A percentile compares a stretch with the other conserved stretches of the same genome.
phyloP scores from a whole-genome alignment of 257 asterid genomes.

The Nicotiana obtusifolia region DNA sequence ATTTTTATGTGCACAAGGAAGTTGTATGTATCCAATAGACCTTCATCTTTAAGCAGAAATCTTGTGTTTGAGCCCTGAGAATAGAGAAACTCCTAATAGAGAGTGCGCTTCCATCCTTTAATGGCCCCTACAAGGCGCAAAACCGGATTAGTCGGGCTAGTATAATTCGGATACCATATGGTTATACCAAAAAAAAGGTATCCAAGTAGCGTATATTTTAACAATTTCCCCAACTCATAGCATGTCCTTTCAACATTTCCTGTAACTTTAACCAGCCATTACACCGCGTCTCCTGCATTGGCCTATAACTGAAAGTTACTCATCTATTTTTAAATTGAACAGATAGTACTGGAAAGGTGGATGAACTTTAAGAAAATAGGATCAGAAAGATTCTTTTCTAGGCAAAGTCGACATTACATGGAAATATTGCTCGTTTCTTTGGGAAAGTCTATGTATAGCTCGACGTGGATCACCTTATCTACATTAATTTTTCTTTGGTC shows the following conservation, averaged over 20 bases:
- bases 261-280: not conserved
- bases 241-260: constrained; percentile 10
- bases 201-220: not conserved
- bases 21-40: not conserved
- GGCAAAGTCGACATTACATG: constrained; percentile 9
- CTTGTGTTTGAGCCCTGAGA: not conserved
- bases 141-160: no score
- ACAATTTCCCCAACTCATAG: not conserved
- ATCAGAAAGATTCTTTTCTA: constrained; percentile 7
- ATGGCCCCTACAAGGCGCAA: no score
- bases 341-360: constrained; percentile 14
- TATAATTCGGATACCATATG: no score
- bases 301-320: constrained; percentile 24
- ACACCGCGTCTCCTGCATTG: constrained; percentile 25
- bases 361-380: constrained; percentile 12
- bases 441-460: no score
- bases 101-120: not conserved
- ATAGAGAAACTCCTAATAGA: not conserved
- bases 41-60: not conserved
- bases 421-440: no score
- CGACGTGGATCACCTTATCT: constrained; percentile 17
- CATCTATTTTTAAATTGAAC: constrained; percentile 10
- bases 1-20: not conserved
- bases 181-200: not conserved
- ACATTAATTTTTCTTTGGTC: constrained; percentile 10